Base-by-base conservation (phyloP, 2,329 filamentous ascomycete genomes). In the Polychaeton citri region DNA sequence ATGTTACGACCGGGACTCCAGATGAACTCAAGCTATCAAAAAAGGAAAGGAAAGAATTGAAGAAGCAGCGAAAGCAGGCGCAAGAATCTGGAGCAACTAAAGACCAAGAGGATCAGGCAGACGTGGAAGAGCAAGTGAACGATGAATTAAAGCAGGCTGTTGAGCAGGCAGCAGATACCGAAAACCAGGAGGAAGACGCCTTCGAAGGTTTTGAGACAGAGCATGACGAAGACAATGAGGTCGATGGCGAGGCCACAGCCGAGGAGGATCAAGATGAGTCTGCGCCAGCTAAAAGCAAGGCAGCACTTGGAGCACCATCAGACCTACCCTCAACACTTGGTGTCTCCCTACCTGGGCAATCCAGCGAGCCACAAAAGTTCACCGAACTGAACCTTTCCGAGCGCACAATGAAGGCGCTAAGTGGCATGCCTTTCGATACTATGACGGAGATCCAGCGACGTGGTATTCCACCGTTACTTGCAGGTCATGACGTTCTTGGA, bases 391-490 rank as follows among this genome's bases (percentile, higher is more conserved):
- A 82, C 37, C 71, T 98, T 8, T 90, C 84, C 2, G 81, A 87
- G 17, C 86, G 83, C 61, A 95, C 86, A 0, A 81, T 87, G 71
- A 76, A 81, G 63, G 87, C 86, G 6, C 86, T 95, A 49, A 64
- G 78, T 39, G 83, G 81, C 44, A 96, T 98, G 88, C 82, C 82
- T 10, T 95, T 96, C 57, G 79, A 81, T 53, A 87, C 72, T 33
- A 95, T 98, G 87, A 96, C 90, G 1, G 83, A 90, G 58, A 95
- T 96, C 47, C 90, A 96, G 61, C 74, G 76, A 49, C 73, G 81
- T 54, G 81, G 80, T 9, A 94, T 96, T 38, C 87, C 88, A 4
- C 86, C 87, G 15, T 68, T 92, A 32, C 68, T 96, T 40, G 85
- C 87, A 30, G 90, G 90, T 44, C 79, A 81, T 55, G 88, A 96